phyloP scores from a whole-genome alignment of 257 asterid genomes.

The Salvia hispanica region DNA sequence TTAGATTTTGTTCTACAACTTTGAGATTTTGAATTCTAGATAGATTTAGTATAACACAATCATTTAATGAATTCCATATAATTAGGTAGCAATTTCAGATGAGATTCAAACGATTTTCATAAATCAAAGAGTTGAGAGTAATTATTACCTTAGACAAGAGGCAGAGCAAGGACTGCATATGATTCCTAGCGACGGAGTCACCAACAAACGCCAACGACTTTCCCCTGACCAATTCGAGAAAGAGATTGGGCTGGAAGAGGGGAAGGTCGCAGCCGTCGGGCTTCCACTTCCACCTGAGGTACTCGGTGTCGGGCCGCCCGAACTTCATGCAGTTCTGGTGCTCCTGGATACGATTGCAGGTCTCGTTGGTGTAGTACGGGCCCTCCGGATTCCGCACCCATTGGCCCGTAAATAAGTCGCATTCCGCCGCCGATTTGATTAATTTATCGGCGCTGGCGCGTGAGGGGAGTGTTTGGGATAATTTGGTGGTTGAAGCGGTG shows the following conservation, averaged over 20 bases:
- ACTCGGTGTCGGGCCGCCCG: constrained; percentile 70
- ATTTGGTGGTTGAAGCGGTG: background rate
- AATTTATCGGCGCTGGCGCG: too few species aligned
- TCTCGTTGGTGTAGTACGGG: constrained; percentile 67
- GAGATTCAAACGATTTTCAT: too few species aligned
- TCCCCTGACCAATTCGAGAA: constrained; percentile 61
- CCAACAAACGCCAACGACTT: constrained; percentile 86
- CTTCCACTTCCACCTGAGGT: constrained; percentile 81
- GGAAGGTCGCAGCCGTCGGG: constrained; percentile 80
- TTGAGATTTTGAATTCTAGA: too few species aligned
- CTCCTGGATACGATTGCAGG: constrained; percentile 68
- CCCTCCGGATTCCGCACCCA: constrained; percentile 70
- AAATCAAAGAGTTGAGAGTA: background rate
- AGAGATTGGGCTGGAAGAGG: constrained; percentile 53
- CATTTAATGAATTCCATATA: too few species aligned
- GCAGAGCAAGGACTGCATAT: constrained; percentile 83
- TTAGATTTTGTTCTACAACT: too few species aligned
- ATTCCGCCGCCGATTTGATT: background rate
- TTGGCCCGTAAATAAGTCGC: constrained; percentile 64
- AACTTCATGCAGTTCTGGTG: constrained; percentile 83
- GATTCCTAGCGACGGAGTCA: constrained; percentile 84
- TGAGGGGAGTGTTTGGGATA: too few species aligned
- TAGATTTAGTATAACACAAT: too few species aligned
- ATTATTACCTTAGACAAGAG: constrained; percentile 74
- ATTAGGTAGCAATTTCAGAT: too few species aligned